Evolutionary conservation across 2,329 filamentous ascomycete species (phyloP).

Genomic region (Trichoderma afroharzianum): DNA sequence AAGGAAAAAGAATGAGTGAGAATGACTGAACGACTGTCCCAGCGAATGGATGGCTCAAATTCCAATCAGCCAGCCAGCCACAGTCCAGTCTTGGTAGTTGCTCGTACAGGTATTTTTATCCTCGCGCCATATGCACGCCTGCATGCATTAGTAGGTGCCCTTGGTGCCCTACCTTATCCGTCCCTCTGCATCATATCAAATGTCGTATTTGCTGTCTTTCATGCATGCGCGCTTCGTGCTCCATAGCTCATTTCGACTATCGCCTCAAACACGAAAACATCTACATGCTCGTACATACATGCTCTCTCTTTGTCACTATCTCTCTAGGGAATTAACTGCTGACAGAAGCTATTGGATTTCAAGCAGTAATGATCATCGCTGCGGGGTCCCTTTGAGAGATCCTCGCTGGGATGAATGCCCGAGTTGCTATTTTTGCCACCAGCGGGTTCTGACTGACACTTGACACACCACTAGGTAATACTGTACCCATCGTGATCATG

Average conservation of each 20-base stretch:
- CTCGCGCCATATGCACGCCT: neutral
- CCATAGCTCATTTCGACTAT: neutral
- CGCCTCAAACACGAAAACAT: neutral
- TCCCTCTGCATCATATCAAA: neutral
- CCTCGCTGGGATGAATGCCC: slow-evolving; percentile 6
- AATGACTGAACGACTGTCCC: neutral
- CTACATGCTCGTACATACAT: neutral
- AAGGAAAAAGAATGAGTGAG: neutral
- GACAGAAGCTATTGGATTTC: neutral
- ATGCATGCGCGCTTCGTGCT: neutral
- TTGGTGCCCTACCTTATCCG: neutral
- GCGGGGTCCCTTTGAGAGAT: neutral
- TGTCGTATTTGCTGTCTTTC: neutral
- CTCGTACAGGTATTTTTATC: neutral
- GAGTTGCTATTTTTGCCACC: slow-evolving; percentile 4
- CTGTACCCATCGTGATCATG: neutral
- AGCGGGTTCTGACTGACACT: neutral
- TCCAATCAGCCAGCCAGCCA: neutral
- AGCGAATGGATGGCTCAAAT: neutral
- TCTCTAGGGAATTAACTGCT: neutral
- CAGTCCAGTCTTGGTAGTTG: neutral
- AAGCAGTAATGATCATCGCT: neutral
- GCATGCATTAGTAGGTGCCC: neutral
- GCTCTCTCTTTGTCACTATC: too few relatives aligned
- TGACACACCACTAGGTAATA: neutral